Evolutionary conservation across 768 basidiomycete species (phyloP).

Genomic region (Plicaturopsis crispa): DNA sequence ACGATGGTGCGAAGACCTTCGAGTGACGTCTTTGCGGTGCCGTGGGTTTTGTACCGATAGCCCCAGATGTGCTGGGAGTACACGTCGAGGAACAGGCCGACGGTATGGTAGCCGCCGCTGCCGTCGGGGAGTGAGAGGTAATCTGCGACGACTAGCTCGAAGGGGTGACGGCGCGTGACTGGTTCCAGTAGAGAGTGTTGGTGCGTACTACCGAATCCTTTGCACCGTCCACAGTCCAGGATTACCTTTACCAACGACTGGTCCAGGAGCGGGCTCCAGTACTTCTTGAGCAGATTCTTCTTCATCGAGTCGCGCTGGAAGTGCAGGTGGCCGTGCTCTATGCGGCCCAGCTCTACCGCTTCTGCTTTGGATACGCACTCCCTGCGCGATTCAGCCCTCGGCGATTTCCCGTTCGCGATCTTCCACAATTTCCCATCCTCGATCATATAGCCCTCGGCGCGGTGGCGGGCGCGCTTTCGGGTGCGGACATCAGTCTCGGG

Average conservation of each 20-base stretch:
- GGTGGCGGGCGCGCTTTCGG: constrained; percentile 9
- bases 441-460: constrained; percentile 13
- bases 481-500: constrained; percentile 5
- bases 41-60: constrained; percentile 16
- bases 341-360: constrained; percentile 13
- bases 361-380: constrained; percentile 7
- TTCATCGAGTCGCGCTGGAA: constrained; percentile 10
- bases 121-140: constrained; percentile 26
- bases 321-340: constrained; percentile 14
- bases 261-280: constrained; percentile 18
- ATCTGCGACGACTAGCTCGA: constrained; percentile 18
- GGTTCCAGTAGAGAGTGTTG: constrained; percentile 15
- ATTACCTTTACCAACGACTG: constrained; percentile 13
- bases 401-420: constrained; percentile 7
- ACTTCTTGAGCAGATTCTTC: constrained; percentile 16
- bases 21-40: constrained; percentile 19
- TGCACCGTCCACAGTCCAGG: constrained; percentile 12
- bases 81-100: constrained; percentile 22
- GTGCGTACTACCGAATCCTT: constrained; percentile 12
- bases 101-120: constrained; percentile 20
- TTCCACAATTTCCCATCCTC: constrained; percentile 16
- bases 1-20: constrained; percentile 14
- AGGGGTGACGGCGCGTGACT: constrained; percentile 9
- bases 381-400: constrained; percentile 1
- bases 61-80: constrained; percentile 23